Evolutionary conservation across 1,284 basidiomycete species (phyloP).

Genomic region (Trametes hirsuta): DNA sequence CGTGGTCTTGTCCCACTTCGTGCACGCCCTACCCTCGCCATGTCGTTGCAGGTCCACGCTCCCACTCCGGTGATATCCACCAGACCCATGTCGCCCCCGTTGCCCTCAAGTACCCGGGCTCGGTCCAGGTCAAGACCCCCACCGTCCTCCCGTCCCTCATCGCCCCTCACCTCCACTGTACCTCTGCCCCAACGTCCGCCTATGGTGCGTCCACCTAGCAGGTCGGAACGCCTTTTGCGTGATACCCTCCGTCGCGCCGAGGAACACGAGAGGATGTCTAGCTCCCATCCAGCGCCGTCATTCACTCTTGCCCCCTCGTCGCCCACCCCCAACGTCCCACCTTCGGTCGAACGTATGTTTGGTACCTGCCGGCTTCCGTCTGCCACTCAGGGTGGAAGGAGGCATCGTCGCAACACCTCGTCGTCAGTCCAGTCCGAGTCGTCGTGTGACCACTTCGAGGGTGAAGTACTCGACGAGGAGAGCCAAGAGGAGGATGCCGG

Average conservation of each 20-base stretch:
- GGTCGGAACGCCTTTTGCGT: constrained; percentile 60
- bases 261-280: constrained; percentile 36
- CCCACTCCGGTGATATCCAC: constrained; percentile 35
- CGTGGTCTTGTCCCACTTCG: constrained; percentile 32
- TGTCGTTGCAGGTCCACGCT: constrained; percentile 40
- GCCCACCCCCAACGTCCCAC: constrained; percentile 19
- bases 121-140: constrained; percentile 31
- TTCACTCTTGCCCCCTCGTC: constrained; percentile 22
- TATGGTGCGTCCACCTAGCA: constrained; percentile 39
- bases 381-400: constrained; percentile 14
- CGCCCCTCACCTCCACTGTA: constrained; percentile 28
- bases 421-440: constrained; percentile 32
- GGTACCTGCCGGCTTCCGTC: constrained; percentile 18
- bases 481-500: constrained; percentile 34
- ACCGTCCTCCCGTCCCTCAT: constrained; percentile 27
- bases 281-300: constrained; percentile 23
- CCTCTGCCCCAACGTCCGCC: constrained; percentile 30
- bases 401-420: constrained; percentile 31
- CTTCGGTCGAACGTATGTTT: constrained; percentile 17
- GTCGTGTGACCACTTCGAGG: constrained; percentile 31
- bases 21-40: constrained; percentile 38
- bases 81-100: constrained; percentile 25
- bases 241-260: constrained; percentile 59
- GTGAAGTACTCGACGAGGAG: constrained; percentile 31
- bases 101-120: constrained; percentile 21